Percentiles rank a stretch among this genome's conserved stretches.
Conservation (phyloP, 2,329 filamentous ascomycete genomes). For the Fusarium sarcochroum region DNA sequence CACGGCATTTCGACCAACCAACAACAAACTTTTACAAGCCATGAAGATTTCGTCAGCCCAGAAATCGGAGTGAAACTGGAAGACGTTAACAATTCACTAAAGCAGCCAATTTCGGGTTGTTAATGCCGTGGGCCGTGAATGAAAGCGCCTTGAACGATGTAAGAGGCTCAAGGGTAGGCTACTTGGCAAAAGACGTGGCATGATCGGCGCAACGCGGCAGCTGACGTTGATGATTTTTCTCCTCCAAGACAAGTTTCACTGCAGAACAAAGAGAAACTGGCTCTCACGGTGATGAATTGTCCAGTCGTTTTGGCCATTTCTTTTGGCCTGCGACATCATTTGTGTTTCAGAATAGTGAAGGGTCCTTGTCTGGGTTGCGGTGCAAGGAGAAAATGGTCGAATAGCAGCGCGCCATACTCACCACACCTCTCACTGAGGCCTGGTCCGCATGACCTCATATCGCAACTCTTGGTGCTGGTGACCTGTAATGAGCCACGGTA, state of each 20-base stretch:
- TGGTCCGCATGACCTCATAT: constrained; percentile 48
- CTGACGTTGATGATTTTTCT: constrained; percentile 5
- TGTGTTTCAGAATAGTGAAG: constrained; percentile 39
- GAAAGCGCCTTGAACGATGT: too few species aligned
- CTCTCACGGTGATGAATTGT: constrained; percentile 19
- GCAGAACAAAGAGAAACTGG: not conserved
- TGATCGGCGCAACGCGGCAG: constrained; percentile 16
- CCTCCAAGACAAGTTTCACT: not conserved
- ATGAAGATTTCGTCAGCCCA: constrained; percentile 22
- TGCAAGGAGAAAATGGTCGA: constrained; percentile 23
- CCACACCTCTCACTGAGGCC: constrained; percentile 30
- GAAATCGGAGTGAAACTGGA: not conserved
- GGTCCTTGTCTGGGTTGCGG: constrained; percentile 11
- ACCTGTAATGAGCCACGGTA: constrained; percentile 32
- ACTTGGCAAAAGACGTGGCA: constrained; percentile 31
- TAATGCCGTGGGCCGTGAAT: constrained; percentile 24
- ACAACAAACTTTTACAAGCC: constrained; percentile 11
- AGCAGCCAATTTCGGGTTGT: not conserved
- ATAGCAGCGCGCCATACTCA: constrained; percentile 30
- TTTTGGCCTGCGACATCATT: constrained; percentile 40
- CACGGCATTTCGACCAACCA: not conserved
- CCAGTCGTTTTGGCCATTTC: constrained; percentile 13
- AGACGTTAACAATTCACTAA: not conserved
- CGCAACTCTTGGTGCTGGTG: constrained; percentile 27
- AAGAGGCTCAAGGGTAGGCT: constrained; percentile 34